Evolutionary conservation across 768 basidiomycete genomes (phyloP), one percentile per base, ranked within the genome.

Genomic region (Amylocystis lapponica): DNA sequence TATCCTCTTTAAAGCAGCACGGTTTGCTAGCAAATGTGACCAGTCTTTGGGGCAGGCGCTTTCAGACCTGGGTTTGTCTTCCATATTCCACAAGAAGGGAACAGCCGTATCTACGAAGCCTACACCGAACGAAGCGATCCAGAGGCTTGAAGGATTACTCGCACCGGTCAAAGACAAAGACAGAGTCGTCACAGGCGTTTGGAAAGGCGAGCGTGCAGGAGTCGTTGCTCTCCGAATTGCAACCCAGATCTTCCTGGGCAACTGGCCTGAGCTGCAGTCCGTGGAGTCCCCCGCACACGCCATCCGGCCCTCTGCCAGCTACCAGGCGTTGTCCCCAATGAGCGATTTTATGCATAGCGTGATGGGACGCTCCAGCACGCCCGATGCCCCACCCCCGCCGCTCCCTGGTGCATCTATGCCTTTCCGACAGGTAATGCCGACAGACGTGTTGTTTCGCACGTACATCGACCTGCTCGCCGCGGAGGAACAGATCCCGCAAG

Each of bases 401-500:
- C 41, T 21, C 22, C 7, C 31, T 23, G n/a, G n/a, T n/a, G 9
- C 21, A 5, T 34, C 33, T 34, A n/a, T n/a, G n/a, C 39, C 27
- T 21, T 40, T 30, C 39, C 64, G 62, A 1, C 62, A 71, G 13
- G 62, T 82, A 37, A 54, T 71, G 3, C 76, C 78, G 5, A 73
- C 67, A 41, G 75, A 76, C 51, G 55, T 54, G 23, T 70, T 74
- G 14, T 88, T 78, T 47, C 67, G 71, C 20, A 57, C 76, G 11
- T 82, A 83, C 46, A 68, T 89, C n/a, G 53, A 70, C 39, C 65
- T 88, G 3, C 68, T 88, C 6, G 82, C 79, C 1, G 57, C 74
- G 4, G 66, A 68, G 25, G 63, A 65, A 1, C 66, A 67, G 2
- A 68, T 74, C 8, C 55, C 62, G 0, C 83, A 89, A 59, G 81